Percentiles rank a stretch among this genome's conserved stretches.
These are phyloP conservation scores for Staphylotrichum tortipilum DNA, from an alignment of 495 filamentous ascomycete genomes.

Conservation along the genomic window DNA sequence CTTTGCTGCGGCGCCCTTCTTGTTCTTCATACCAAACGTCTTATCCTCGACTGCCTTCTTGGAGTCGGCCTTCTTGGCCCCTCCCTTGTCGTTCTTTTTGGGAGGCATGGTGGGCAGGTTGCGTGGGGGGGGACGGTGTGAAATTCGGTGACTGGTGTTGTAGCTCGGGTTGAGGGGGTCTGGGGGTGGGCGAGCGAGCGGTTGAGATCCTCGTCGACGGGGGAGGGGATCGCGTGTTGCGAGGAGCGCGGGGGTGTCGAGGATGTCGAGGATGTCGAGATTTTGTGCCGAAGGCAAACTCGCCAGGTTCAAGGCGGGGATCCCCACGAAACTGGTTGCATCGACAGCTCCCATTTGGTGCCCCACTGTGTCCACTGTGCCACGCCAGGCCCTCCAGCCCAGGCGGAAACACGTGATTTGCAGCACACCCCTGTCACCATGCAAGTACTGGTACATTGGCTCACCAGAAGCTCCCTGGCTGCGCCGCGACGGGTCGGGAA, in stretches of 20 bases:
- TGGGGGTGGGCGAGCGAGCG: background rate
- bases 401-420: slow-evolving; percentile 8
- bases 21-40: slow-evolving; percentile 99
- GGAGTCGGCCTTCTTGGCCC: slow-evolving; percentile 38
- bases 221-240: background rate
- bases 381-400: slow-evolving; percentile 16
- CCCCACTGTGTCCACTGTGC: slow-evolving; percentile 7
- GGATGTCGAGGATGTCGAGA: slow-evolving; percentile 3
- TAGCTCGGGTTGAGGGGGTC: too few species aligned
- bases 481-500: slow-evolving; percentile 10
- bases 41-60: slow-evolving; percentile 77
- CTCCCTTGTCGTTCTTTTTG: slow-evolving; percentile 65
- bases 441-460: slow-evolving; percentile 10
- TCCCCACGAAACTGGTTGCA: slow-evolving; percentile 13
- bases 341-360: slow-evolving; percentile 7
- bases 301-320: slow-evolving; percentile 16
- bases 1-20: slow-evolving; percentile 87
- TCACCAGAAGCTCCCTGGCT: background rate
- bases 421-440: background rate
- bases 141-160: too few species aligned
- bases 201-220: too few species aligned
- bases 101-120: slow-evolving; percentile 67
- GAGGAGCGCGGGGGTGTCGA: too few species aligned
- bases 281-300: slow-evolving; percentile 12
- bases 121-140: too few species aligned